Evolutionary conservation across 768 basidiomycete genomes (phyloP).

Genomic region (Amanita polypyramis): DNA sequence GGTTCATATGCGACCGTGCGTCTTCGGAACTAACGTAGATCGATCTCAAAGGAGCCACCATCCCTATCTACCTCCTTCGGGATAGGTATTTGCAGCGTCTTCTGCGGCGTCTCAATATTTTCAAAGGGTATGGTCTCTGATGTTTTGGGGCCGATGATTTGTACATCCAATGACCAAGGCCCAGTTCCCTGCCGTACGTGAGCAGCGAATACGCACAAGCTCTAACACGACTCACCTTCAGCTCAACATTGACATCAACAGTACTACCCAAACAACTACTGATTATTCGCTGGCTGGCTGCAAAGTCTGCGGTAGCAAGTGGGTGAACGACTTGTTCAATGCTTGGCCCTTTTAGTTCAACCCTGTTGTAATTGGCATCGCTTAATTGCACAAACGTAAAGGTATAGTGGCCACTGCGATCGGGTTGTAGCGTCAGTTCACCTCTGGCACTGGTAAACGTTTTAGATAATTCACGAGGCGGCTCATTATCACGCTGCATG

Average conservation of each 20-base stretch:
- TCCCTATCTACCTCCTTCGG: slow-evolving; percentile 54
- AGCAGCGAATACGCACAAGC: not conserved
- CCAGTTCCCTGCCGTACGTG: slow-evolving; percentile 55
- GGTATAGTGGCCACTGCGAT: slow-evolving; percentile 80
- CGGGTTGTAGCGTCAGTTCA: slow-evolving; percentile 77
- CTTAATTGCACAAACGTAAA: slow-evolving; percentile 75
- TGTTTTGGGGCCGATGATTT: slow-evolving; percentile 63
- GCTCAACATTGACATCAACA: slow-evolving; percentile 71
- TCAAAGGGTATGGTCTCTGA: slow-evolving; percentile 48
- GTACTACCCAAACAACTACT: slow-evolving; percentile 72
- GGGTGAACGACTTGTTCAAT: slow-evolving; percentile 90
- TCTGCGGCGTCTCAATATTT: slow-evolving; percentile 43
- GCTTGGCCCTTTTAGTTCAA: slow-evolving; percentile 62
- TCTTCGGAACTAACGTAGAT: slow-evolving; percentile 41
- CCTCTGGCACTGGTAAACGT: slow-evolving; percentile 63
- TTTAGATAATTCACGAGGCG: slow-evolving; percentile 46
- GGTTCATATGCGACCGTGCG: not conserved
- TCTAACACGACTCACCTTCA: slow-evolving; percentile 41
- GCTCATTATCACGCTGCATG: slow-evolving; percentile 59
- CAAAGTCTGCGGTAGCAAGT: slow-evolving; percentile 69
- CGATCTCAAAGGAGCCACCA: slow-evolving; percentile 73
- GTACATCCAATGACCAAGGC: slow-evolving; percentile 83
- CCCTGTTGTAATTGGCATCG: slow-evolving; percentile 74
- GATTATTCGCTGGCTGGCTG: slow-evolving; percentile 34
- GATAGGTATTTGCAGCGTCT: slow-evolving; percentile 54